phyloP scores from a whole-genome alignment of 768 basidiomycete genomes.

The Amanita pallidorosea region DNA sequence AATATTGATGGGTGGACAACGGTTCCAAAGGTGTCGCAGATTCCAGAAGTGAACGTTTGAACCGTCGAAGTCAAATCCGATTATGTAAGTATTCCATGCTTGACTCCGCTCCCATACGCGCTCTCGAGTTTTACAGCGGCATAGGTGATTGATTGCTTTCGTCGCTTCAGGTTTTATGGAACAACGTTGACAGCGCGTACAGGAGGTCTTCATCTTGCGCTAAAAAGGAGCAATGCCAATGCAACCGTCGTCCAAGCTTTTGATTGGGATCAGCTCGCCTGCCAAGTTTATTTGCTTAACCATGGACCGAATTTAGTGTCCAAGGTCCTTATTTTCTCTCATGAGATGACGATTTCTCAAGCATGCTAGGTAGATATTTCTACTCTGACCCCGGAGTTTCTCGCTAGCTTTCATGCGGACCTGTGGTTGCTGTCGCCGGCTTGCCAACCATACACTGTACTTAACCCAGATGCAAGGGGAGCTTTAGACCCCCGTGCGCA shows the following conservation, averaged over 20 bases:
- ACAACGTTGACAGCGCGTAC: neutral
- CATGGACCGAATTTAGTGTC: conserved; percentile 33
- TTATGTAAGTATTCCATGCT: conserved; percentile 4
- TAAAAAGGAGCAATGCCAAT: conserved; percentile 37
- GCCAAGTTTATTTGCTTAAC: conserved; percentile 59
- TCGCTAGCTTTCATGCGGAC: conserved; percentile 40
- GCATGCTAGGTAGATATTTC: conserved; percentile 46
- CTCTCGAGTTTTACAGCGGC: conserved; percentile 69
- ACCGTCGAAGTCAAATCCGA: neutral
- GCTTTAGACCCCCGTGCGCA: conserved; percentile 62
- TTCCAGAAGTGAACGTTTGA: neutral
- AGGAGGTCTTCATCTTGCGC: conserved; percentile 70
- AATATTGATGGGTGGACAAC: neutral
- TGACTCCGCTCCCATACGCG: conserved; percentile 13
- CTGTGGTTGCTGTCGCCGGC: conserved; percentile 77
- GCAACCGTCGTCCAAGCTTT: conserved; percentile 54
- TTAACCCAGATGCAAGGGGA: conserved; percentile 66
- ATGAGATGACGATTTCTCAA: conserved; percentile 2
- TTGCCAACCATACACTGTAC: conserved; percentile 76
- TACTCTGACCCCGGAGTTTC: conserved; percentile 33
- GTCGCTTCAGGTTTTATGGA: neutral
- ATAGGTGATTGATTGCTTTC: conserved; percentile 41
- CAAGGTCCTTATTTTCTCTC: conserved; percentile 28
- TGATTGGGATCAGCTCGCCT: conserved; percentile 75
- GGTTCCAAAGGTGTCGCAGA: conserved; percentile 8